Conservation (phyloP, 1,284 basidiomycete genomes). For the Athelia sp. region DNA sequence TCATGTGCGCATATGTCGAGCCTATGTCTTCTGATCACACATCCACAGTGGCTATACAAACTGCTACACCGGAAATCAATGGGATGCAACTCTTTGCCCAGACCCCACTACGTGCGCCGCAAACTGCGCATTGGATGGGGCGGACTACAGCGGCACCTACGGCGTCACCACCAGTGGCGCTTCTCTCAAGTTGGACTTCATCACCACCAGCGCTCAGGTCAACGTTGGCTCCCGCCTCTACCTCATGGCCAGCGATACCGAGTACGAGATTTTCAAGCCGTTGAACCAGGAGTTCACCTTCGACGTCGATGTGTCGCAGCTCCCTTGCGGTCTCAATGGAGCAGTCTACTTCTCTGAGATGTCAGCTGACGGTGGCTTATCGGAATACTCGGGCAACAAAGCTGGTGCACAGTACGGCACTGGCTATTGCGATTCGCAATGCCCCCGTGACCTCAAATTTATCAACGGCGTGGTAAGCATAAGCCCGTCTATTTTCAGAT, state of each 20-base stretch:
- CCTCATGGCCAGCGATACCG: constrained; percentile 38
- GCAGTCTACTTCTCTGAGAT: constrained; percentile 43
- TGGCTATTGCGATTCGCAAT: constrained; percentile 56
- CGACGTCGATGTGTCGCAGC: constrained; percentile 48
- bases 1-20: not conserved
- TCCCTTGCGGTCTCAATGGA: constrained; percentile 54
- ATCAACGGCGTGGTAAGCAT: constrained; percentile 50
- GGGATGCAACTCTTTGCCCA: constrained; percentile 45
- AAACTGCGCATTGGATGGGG: constrained; percentile 42
- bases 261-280: constrained; percentile 46
- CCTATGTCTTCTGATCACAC: not conserved
- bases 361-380: constrained; percentile 50
- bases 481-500: constrained; percentile 13
- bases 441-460: constrained; percentile 51
- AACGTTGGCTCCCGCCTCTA: constrained; percentile 59
- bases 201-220: constrained; percentile 29
- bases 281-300: constrained; percentile 45
- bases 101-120: constrained; percentile 36
- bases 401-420: constrained; percentile 54
- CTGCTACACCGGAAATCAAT: constrained; percentile 53
- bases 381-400: constrained; percentile 46
- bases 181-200: constrained; percentile 44
- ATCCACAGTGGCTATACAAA: constrained; percentile 33
- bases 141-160: constrained; percentile 33
- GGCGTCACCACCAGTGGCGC: constrained; percentile 31